These are phyloP conservation scores for Monilinia fructigena DNA, from an alignment of 2,329 filamentous ascomycete genomes.

Conservation along the genomic window DNA sequence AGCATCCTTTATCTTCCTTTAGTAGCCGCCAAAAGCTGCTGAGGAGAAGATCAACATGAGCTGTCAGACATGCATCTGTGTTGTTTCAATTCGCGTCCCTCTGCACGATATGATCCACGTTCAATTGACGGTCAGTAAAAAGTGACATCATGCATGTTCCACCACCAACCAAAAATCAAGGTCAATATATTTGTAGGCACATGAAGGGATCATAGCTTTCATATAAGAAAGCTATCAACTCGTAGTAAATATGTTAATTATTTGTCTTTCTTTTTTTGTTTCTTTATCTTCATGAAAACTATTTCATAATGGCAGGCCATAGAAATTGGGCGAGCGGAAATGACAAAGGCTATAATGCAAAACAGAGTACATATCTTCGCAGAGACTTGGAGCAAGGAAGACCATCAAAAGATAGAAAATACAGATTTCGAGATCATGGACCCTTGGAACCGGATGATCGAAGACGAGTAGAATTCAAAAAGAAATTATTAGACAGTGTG, in stretches of 20 bases:
- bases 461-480: constrained; percentile 32
- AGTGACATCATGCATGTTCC: constrained; percentile 17
- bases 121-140: neutral
- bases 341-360: neutral
- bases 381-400: constrained; percentile 20
- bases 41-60: neutral
- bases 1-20: neutral
- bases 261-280: neutral
- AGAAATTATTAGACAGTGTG: constrained; percentile 28
- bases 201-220: neutral
- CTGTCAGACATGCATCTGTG: neutral
- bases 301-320: constrained; percentile 8
- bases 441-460: constrained; percentile 31
- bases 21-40: neutral
- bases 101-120: neutral
- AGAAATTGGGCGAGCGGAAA: neutral
- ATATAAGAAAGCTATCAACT: neutral
- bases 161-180: constrained; percentile 13
- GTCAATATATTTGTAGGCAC: neutral
- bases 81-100: neutral
- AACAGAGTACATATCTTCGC: constrained; percentile 16
- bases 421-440: constrained; percentile 31
- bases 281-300: neutral
- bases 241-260: neutral
- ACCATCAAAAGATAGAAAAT: constrained; percentile 30